Evolutionary conservation across 1,139 yeast genomes (phyloP), one percentile per base, ranked within the genome.

Genomic region (Magnusiomyces suaveolens): DNA sequence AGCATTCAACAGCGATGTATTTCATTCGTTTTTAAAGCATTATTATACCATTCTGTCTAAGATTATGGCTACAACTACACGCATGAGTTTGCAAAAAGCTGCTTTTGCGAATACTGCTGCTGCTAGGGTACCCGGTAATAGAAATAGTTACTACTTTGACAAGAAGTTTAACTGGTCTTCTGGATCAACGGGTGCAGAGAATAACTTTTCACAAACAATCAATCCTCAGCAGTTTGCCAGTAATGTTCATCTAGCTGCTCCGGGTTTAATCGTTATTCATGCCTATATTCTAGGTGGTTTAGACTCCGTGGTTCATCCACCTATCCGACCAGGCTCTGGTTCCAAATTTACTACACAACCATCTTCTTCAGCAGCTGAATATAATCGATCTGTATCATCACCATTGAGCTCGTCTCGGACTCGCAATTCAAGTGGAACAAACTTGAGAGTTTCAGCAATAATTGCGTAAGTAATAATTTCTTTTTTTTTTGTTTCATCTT

Each of bases 21-120:
- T 87, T 67, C 78, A 79, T 59, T 82, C 94, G 1, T 87, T 87
- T 63, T 71, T 86, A 56, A 82, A 87, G 64, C 95, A 87, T 66
- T 84, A 84, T 64, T 69, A 72, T 56, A 53, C 66, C 69, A 56
- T 69, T 54, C 55, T 68, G 20, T 63, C 72, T 23, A 56, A 58
- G 21, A 43, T 59, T 21, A 58, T 65, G 4, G 20, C 44, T 4
- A 8, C 44, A 20, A 16, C 23, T 20, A 8, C 23, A 8, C 4
- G 25, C 6, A 41, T 3, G 10, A 20, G 25, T 21, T 24, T 25
- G 14, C 44, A 41, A 21, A 21, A 18, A 41, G 44, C 44, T 4
- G 10, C 44, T 20, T 16, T 41, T 41, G 44, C 25, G 18, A 41
- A 18, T 41, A n/a, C 44, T 4, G 44, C 44, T 4, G 47, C 47